These are phyloP conservation scores for Annulohypoxylon stygium DNA, from an alignment of 495 filamentous ascomycete genomes.

Conservation along the genomic window DNA sequence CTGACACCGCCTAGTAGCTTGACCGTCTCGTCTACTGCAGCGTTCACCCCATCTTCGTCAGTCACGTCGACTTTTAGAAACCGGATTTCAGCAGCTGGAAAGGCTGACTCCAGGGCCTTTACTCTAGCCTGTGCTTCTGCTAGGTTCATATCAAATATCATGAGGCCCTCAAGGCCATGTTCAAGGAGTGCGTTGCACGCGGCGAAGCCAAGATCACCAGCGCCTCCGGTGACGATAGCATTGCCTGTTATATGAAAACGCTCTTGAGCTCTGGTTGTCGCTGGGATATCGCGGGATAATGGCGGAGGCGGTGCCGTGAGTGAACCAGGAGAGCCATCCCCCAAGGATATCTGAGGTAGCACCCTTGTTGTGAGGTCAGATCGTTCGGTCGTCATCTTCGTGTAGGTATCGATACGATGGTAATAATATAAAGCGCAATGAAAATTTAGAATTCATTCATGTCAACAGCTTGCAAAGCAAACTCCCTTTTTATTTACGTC, in stretches of 20 bases:
- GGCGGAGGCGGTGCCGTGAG: slow-evolving; percentile 63
- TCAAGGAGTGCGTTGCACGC: slow-evolving; percentile 76
- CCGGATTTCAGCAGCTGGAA: slow-evolving; percentile 65
- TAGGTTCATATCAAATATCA: slow-evolving; percentile 72
- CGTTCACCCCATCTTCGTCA: slow-evolving; percentile 61
- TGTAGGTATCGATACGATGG: background rate
- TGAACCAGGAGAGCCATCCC: slow-evolving; percentile 58
- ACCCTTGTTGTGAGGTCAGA: slow-evolving; percentile 50
- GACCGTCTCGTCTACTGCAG: slow-evolving; percentile 58
- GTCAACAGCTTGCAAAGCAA: background rate
- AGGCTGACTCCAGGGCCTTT: slow-evolving; percentile 60
- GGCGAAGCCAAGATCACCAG: slow-evolving; percentile 73
- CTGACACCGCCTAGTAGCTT: slow-evolving; percentile 65
- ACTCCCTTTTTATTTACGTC: slow-evolving; percentile 25
- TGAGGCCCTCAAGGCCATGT: slow-evolving; percentile 71
- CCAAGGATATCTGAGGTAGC: slow-evolving; percentile 71
- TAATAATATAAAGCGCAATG: slow-evolving; percentile 9
- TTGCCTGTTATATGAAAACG: slow-evolving; percentile 74
- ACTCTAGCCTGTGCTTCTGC: slow-evolving; percentile 59
- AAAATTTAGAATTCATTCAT: slow-evolving; percentile 6
- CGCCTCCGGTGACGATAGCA: slow-evolving; percentile 78
- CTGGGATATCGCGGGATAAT: slow-evolving; percentile 55
- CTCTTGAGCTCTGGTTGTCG: slow-evolving; percentile 63
- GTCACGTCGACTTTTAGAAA: slow-evolving; percentile 71
- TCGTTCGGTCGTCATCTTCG: slow-evolving; percentile 50